phyloP scores from a whole-genome alignment of 768 basidiomycete species.

The Tylopilus intermedius region DNA sequence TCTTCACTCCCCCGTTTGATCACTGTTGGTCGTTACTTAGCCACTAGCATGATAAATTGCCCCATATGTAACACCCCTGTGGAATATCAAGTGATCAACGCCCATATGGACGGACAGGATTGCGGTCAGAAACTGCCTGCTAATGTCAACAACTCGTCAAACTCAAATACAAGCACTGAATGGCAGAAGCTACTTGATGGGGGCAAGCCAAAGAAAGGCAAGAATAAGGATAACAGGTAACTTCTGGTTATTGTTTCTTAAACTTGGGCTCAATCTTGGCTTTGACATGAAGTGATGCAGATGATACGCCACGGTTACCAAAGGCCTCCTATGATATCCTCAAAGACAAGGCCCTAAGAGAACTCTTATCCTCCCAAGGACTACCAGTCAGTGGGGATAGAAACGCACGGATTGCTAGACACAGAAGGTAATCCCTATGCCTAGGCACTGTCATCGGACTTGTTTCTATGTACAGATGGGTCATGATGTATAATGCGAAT shows the following conservation, averaged over 20 bases:
- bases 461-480: slow-evolving; percentile 46
- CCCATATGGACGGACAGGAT: slow-evolving; percentile 57
- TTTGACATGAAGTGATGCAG: slow-evolving; percentile 21
- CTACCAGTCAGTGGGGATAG: slow-evolving; percentile 52
- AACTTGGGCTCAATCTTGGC: slow-evolving; percentile 11
- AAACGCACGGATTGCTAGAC: slow-evolving; percentile 47
- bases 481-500: slow-evolving; percentile 67
- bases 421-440: slow-evolving; percentile 45
- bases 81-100: slow-evolving; percentile 47
- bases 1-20: not conserved
- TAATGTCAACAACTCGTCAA: slow-evolving; percentile 20
- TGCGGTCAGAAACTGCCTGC: slow-evolving; percentile 34
- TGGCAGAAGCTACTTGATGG: slow-evolving; percentile 42
- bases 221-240: slow-evolving; percentile 34
- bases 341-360: slow-evolving; percentile 56
- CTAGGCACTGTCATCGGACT: not conserved
- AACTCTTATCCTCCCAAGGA: slow-evolving; percentile 48
- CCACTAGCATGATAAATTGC: slow-evolving; percentile 43
- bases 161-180: slow-evolving; percentile 24
- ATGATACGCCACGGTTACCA: slow-evolving; percentile 46
- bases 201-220: slow-evolving; percentile 38
- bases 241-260: not conserved
- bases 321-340: slow-evolving; percentile 62
- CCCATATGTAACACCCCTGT: slow-evolving; percentile 55
- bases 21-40: slow-evolving; percentile 22